Evolutionary conservation across 192 early-diverging fungal genomes (phyloP).

Genomic region (Coemansia sp.): DNA sequence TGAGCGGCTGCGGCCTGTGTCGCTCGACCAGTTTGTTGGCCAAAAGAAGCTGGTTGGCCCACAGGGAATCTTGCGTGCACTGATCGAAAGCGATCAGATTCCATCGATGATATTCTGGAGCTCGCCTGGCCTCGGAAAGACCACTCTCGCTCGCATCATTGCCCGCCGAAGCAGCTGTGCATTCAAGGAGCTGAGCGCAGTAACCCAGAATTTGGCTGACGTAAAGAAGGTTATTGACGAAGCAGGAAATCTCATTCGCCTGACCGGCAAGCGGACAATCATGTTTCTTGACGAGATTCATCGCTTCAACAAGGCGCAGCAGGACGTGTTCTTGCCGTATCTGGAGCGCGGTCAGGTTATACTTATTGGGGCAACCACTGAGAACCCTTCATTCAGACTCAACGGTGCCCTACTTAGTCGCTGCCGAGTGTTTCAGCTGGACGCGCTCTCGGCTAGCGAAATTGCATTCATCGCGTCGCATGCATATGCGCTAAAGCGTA

Average conservation of each 20-base stretch:
- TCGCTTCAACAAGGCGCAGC: conserved; percentile 86
- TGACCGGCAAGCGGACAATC: conserved; percentile 65
- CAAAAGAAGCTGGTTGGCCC: conserved; percentile 70
- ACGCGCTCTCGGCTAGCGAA: conserved; percentile 61
- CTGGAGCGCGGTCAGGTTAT: conserved; percentile 74
- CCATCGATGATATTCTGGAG: conserved; percentile 84
- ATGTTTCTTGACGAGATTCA: conserved; percentile 90
- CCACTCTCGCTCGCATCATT: conserved; percentile 63
- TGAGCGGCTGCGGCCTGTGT: conserved; percentile 45
- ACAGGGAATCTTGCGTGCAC: conserved; percentile 58
- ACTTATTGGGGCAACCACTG: conserved; percentile 75
- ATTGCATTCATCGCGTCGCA: conserved; percentile 63
- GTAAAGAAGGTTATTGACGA: conserved; percentile 72
- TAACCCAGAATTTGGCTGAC: conserved; percentile 60
- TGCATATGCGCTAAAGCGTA: conserved; percentile 59
- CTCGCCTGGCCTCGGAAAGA: conserved; percentile 61
- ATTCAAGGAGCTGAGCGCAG: conserved; percentile 56
- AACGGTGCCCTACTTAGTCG: conserved; percentile 79
- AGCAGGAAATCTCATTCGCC: conserved; percentile 57
- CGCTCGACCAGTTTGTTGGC: conserved; percentile 69
- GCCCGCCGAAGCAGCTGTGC: conserved; percentile 35
- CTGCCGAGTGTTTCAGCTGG: conserved; percentile 75
- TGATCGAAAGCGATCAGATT: conserved; percentile 68
- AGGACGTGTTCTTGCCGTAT: conserved; percentile 79
- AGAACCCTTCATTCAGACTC: conserved; percentile 83